Evolutionary conservation across 768 basidiomycete species (phyloP).

Genomic region (Candolleomyces efflorescens): DNA sequence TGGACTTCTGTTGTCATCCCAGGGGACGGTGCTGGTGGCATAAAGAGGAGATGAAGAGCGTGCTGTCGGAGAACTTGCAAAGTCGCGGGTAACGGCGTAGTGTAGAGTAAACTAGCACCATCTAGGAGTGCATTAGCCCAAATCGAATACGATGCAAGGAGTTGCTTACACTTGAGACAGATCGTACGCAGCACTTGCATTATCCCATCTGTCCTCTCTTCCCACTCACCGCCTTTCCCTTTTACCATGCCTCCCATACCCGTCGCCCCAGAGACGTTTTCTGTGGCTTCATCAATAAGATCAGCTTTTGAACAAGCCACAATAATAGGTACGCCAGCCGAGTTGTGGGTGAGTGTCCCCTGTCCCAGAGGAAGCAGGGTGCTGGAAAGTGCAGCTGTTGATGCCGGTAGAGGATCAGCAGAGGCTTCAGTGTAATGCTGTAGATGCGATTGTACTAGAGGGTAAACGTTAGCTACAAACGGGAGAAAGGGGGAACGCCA

Average conservation of each 20-base stretch:
- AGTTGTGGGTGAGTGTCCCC: conserved; percentile 85
- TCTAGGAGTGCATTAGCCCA: conserved; percentile 44
- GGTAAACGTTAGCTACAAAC: conserved; percentile 3
- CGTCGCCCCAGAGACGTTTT: conserved; percentile 67
- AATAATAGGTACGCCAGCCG: conserved; percentile 79
- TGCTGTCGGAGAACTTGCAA: conserved; percentile 78
- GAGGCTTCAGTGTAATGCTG: conserved; percentile 89
- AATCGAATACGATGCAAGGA: neutral
- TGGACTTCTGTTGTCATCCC: conserved; percentile 58
- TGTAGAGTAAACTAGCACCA: conserved; percentile 90
- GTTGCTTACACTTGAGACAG: conserved; percentile 80
- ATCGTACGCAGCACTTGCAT: conserved; percentile 95
- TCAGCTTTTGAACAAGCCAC: conserved; percentile 94
- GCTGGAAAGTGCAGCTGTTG: conserved; percentile 56
- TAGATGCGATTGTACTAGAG: conserved; percentile 77
- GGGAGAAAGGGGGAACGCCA: neutral
- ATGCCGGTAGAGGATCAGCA: conserved; percentile 55
- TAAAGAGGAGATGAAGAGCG: conserved; percentile 75
- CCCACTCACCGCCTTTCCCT: conserved; percentile 90
- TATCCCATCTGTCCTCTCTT: conserved; percentile 90
- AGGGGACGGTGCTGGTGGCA: conserved; percentile 73
- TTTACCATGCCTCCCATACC: conserved; percentile 91
- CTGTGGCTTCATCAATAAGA: conserved; percentile 79
- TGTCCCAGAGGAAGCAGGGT: conserved; percentile 79
- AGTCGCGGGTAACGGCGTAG: conserved; percentile 75